A percentile compares a stretch with the other conserved stretches of the same genome.
phyloP scores from a whole-genome alignment of 2,329 filamentous ascomycete genomes.

The Daldinia sp. region DNA sequence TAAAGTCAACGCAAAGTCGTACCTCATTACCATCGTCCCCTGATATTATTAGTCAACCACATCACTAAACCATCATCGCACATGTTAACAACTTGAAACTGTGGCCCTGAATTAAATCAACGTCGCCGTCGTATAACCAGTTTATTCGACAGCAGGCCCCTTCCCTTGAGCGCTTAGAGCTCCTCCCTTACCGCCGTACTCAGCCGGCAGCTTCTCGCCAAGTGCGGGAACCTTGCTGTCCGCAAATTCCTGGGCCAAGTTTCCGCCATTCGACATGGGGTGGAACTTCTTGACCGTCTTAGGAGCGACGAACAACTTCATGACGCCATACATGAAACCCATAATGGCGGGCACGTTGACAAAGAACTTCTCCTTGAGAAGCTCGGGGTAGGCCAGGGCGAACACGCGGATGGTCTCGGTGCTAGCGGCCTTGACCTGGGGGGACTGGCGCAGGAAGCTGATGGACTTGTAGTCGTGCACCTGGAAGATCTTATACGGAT shows the following conservation, averaged over 20 bases:
- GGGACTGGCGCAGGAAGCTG: conserved; percentile 86
- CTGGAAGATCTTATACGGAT: conserved; percentile 92
- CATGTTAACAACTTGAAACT: background rate
- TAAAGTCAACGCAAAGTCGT: conserved; percentile 34
- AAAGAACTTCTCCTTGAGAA: conserved; percentile 92
- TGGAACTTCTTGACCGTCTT: conserved; percentile 85
- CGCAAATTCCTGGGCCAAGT: conserved; percentile 70
- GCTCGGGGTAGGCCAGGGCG: conserved; percentile 86
- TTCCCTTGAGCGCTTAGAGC: conserved; percentile 52
- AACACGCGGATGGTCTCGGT: conserved; percentile 86
- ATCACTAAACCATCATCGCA: background rate
- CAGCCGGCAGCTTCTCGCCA: conserved; percentile 74
- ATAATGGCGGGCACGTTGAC: conserved; percentile 93
- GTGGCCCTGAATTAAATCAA: background rate
- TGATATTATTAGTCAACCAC: conserved; percentile 19
- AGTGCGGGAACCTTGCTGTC: conserved; percentile 67
- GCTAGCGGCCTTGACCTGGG: conserved; percentile 79
- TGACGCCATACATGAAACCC: conserved; percentile 84
- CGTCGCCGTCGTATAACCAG: no score
- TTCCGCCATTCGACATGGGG: conserved; percentile 78
- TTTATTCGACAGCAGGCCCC: conserved; percentile 45
- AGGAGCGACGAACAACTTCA: conserved; percentile 80
- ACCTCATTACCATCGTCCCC: conserved; percentile 37
- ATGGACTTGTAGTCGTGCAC: conserved; percentile 93
- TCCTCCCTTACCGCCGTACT: conserved; percentile 81